Evolutionary conservation across 148 eudicot species (phyloP).

Genomic region (Rhododendron molle): DNA sequence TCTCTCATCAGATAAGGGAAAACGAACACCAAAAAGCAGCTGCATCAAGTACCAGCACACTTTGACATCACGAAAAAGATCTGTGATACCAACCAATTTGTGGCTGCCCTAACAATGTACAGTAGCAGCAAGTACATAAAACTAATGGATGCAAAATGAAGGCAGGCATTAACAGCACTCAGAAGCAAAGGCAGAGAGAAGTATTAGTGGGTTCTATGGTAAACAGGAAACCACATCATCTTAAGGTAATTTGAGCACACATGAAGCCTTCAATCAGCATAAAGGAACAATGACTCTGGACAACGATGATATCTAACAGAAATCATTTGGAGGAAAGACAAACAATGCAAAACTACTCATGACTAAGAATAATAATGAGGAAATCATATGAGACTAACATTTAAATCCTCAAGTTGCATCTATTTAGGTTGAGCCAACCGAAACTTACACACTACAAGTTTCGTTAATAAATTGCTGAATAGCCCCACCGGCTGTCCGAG

Average conservation of each 20-base stretch:
- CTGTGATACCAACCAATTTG: background rate
- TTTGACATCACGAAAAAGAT: background rate
- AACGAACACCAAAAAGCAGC: background rate
- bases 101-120: background rate
- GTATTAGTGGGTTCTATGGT: background rate
- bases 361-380: background rate
- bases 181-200: background rate
- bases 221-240: background rate
- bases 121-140: background rate
- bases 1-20: background rate
- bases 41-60: background rate
- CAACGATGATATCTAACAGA: background rate
- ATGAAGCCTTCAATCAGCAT: constrained; percentile 2
- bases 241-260: background rate
- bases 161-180: background rate
- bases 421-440: background rate
- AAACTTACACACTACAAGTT: constrained; percentile 56
- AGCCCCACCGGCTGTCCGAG: constrained; percentile 57
- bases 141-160: background rate
- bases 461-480: constrained; percentile 53
- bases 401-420: background rate
- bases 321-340: background rate
- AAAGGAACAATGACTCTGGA: background rate
- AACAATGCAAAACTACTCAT: background rate
- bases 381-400: background rate